These are phyloP conservation scores for Phylloporus arenicola DNA, from an alignment of 768 basidiomycete genomes.

Conservation along the genomic window DNA sequence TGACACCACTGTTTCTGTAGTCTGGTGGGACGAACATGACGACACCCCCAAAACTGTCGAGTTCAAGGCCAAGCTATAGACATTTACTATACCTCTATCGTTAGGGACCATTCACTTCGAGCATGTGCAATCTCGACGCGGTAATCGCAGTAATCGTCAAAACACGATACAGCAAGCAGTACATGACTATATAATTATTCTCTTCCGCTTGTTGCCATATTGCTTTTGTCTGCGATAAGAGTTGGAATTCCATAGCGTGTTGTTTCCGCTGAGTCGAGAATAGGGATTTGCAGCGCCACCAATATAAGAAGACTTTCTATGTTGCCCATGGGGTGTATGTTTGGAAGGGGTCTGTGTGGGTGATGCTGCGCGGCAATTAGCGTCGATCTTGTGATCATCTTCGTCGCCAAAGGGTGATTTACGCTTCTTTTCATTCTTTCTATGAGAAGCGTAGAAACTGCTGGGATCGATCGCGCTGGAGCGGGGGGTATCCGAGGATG, in stretches of 20 bases:
- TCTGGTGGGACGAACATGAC: conserved; percentile 76
- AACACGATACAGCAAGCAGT: conserved; percentile 6
- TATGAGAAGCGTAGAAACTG: conserved; percentile 34
- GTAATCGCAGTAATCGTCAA: conserved; percentile 4
- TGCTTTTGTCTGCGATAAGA: conserved; percentile 19
- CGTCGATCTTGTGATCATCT: conserved; percentile 18
- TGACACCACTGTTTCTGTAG: conserved; percentile 79
- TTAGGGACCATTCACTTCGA: background rate
- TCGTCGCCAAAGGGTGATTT: conserved; percentile 35
- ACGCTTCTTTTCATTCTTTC: conserved; percentile 34
- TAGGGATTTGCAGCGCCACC: conserved; percentile 33
- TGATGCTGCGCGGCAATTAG: conserved; percentile 17
- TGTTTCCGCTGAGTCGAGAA: conserved; percentile 29
- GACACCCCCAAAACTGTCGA: conserved; percentile 31
- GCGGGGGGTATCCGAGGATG: conserved; percentile 17
- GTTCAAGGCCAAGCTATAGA: conserved; percentile 49
- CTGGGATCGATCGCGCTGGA: conserved; percentile 29
- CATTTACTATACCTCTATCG: background rate
- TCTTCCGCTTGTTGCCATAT: conserved; percentile 32
- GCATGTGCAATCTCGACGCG: background rate
- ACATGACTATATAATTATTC: conserved; percentile 33
- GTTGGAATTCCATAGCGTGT: conserved; percentile 30
- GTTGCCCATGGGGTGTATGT: conserved; percentile 17
- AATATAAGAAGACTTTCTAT: conserved; percentile 28
- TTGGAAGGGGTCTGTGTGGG: conserved; percentile 19